Evolutionary conservation across 495 filamentous ascomycete genomes (phyloP), one percentile per base, ranked within the genome.

Genomic region (Penicillium canescens): DNA sequence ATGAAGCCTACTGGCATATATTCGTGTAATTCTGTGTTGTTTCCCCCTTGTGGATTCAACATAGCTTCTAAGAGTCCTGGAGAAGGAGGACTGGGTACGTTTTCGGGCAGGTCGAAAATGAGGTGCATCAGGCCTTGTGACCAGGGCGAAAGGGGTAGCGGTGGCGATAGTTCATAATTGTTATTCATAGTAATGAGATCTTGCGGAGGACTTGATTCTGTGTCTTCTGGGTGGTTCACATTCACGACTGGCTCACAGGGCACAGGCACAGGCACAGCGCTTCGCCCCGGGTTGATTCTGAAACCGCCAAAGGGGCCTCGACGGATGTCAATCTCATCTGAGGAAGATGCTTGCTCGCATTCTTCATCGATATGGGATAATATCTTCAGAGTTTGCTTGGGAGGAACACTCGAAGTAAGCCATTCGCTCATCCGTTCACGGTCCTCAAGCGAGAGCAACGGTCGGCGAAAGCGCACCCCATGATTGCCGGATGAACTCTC

Each of bases 391-490:
- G 52, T 66, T 41, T 26, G 55, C 16, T 46, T 55, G 12, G 49
- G 54, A 10, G 42, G 61, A 11, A 59, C 56, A 11, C 48, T 54
- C 6, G 52, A 51, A 24, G 56, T 24, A 26, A 68, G 57, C 54
- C 59, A 57, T 24, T 62, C 34, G 36, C 59, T 65, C 62, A 68
- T 65, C 10, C 51, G 46, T 33, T 61, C 34, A 14, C 62, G 62
- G 37, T 60, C 55, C 26, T 58, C 47, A 28, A 57, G 57, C 3
- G 63, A 62, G 11, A 69, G 57, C 34, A 66, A 48, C 4, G 63
- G 66, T 4, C 66, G 56, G 11, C 63, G 66, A 46, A 59, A 69
- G n/a, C 63, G 60, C 8, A 61, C 54, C 1, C 51, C 51, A 24
- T 46, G 50, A 24, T 38, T 56, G 6, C 58, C 53, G 5, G 53